phyloP scores from a whole-genome alignment of 768 basidiomycete genomes.

The Obba rivulosa region DNA sequence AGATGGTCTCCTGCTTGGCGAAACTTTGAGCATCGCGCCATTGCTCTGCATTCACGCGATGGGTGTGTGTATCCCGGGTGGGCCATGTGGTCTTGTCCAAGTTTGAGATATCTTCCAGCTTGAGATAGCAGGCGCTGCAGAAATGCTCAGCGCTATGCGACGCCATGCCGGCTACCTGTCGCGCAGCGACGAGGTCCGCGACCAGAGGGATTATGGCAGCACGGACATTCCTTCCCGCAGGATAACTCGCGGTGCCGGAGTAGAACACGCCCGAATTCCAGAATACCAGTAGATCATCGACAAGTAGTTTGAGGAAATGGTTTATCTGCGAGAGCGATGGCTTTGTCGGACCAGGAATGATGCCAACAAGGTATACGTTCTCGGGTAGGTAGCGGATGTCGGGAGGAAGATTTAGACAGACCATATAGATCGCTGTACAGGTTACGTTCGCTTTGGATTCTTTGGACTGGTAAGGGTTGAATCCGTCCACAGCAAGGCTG shows the following conservation, averaged over 20 bases:
- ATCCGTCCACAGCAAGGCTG: slow-evolving; percentile 11
- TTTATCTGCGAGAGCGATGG: slow-evolving; percentile 30
- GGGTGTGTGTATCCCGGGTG: slow-evolving; percentile 7
- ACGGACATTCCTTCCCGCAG: slow-evolving; percentile 23
- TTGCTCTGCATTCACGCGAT: slow-evolving; percentile 14
- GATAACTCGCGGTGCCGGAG: slow-evolving; percentile 16
- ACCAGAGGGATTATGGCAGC: slow-evolving; percentile 28
- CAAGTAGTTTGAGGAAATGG: slow-evolving; percentile 32
- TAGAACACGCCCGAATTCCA: slow-evolving; percentile 30
- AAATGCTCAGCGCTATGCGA: slow-evolving; percentile 12
- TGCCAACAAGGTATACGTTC: slow-evolving; percentile 36
- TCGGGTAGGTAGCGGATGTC: slow-evolving; percentile 14
- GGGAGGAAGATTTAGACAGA: slow-evolving; percentile 22
- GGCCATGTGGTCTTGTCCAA: slow-evolving; percentile 25
- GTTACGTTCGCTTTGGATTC: slow-evolving; percentile 7
- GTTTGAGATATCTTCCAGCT: slow-evolving; percentile 21
- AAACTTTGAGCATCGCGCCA: slow-evolving; percentile 10
- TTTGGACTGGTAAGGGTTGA: slow-evolving; percentile 12
- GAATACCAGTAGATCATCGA: slow-evolving; percentile 30
- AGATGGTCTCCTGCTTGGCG: slow-evolving; percentile 8
- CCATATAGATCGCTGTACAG: slow-evolving; percentile 17
- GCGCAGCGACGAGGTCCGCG: slow-evolving; percentile 31
- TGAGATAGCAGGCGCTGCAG: slow-evolving; percentile 25
- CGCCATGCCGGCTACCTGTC: slow-evolving; percentile 27
- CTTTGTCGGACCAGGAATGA: slow-evolving; percentile 37